Evolutionary conservation across 495 filamentous ascomycete species (phyloP).

Genomic region (Podospora australis): DNA sequence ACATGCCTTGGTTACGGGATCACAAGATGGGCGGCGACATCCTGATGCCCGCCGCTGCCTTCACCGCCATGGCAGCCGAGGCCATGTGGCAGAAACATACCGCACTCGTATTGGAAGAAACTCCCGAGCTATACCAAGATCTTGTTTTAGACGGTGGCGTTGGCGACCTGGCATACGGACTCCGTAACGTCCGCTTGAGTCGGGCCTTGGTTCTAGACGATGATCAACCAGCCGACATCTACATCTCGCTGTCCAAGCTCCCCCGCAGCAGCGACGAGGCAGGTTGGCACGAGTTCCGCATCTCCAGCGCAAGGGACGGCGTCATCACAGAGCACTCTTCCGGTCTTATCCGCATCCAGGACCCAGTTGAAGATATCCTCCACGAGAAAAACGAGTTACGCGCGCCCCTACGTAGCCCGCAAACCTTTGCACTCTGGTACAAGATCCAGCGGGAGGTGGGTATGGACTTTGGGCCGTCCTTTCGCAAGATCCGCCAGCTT

Average conservation of each 20-base stretch:
- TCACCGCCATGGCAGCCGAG: slow-evolving; percentile 10
- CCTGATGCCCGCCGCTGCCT: slow-evolving; percentile 12
- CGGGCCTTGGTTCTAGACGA: slow-evolving; percentile 13
- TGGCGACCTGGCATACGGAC: slow-evolving; percentile 2
- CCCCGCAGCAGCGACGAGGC: slow-evolving; percentile 1
- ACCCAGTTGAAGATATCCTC: not conserved
- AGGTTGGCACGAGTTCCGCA: slow-evolving; percentile 17
- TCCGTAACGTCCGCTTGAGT: slow-evolving; percentile 7
- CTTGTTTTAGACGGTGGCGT: not conserved
- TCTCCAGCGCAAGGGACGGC: not conserved
- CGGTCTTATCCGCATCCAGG: slow-evolving; percentile 13
- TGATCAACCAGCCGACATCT: not conserved
- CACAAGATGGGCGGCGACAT: slow-evolving; percentile 33
- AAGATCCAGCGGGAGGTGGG: slow-evolving; percentile 24
- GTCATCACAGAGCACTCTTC: slow-evolving; percentile 4
- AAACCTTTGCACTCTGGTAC: slow-evolving; percentile 23
- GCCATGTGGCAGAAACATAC: slow-evolving; percentile 9
- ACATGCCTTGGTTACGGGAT: slow-evolving; percentile 32
- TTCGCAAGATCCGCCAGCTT: slow-evolving; percentile 18
- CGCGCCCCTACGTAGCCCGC: slow-evolving; percentile 5
- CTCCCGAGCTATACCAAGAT: too few relatives aligned
- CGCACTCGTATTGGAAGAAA: not conserved
- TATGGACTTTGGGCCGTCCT: slow-evolving; percentile 22
- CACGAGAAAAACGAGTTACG: not conserved
- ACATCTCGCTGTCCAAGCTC: not conserved